Evolutionary conservation across 768 basidiomycete species (phyloP).

Genomic region (Russula griseocarnosa): DNA sequence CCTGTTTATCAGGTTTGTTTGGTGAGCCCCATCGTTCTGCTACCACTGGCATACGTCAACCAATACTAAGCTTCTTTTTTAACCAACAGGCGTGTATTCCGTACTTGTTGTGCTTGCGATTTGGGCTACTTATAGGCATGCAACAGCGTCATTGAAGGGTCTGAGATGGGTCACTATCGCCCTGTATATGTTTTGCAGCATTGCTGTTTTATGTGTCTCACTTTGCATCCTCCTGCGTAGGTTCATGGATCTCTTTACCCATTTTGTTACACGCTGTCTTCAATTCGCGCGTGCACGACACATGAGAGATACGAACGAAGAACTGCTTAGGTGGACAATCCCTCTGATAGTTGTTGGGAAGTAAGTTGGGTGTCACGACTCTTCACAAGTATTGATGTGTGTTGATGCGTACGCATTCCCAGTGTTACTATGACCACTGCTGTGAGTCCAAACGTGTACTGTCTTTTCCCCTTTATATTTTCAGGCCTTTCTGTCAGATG

Average conservation of each 20-base stretch:
- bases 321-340: slow-evolving; percentile 28
- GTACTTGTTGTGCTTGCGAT: slow-evolving; percentile 29
- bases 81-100: slow-evolving; percentile 28
- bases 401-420: background rate
- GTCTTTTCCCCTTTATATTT: background rate
- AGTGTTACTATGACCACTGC: slow-evolving; percentile 19
- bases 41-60: background rate
- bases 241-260: slow-evolving; percentile 28
- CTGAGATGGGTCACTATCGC: slow-evolving; percentile 27
- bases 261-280: slow-evolving; percentile 30
- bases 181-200: slow-evolving; percentile 22
- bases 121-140: slow-evolving; percentile 27
- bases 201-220: slow-evolving; percentile 30
- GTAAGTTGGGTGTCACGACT: background rate
- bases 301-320: slow-evolving; percentile 16
- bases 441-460: background rate
- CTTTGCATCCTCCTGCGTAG: slow-evolving; percentile 20
- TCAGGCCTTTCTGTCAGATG: slow-evolving; percentile 30
- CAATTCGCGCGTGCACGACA: slow-evolving; percentile 28
- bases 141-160: slow-evolving; percentile 14
- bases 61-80: background rate
- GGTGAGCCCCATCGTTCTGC: slow-evolving; percentile 18
- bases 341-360: slow-evolving; percentile 21
- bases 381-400: background rate
- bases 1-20: slow-evolving; percentile 28